These are phyloP conservation scores for Stagonosporopsis tanaceti DNA, from an alignment of 2,329 filamentous ascomycete species.

Conservation along the genomic window DNA sequence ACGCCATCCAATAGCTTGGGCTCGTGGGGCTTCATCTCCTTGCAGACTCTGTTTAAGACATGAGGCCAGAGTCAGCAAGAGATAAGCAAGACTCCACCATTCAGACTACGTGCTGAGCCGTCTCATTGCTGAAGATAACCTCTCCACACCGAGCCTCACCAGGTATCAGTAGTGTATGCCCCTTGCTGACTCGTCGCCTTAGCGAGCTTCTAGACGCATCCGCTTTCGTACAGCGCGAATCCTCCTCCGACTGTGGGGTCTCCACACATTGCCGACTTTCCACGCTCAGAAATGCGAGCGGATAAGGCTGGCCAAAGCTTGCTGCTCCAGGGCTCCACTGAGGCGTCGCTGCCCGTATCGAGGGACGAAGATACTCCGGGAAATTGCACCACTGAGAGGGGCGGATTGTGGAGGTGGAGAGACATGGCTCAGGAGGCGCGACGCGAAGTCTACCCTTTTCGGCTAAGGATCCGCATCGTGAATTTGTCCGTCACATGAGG, in stretches of 20 bases:
- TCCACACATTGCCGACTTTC: conserved; percentile 24
- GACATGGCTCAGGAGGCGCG: conserved; percentile 3
- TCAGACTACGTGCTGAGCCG: conserved; percentile 16
- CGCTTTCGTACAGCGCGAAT: conserved; percentile 22
- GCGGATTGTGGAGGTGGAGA: conserved; percentile 13
- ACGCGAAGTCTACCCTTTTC: conserved; percentile 18
- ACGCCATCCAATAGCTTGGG: conserved; percentile 19
- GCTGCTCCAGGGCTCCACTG: conserved; percentile 13
- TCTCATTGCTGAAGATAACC: conserved; percentile 10
- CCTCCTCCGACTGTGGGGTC: conserved; percentile 30
- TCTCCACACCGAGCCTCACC: conserved; percentile 9
- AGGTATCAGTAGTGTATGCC: conserved; percentile 18
- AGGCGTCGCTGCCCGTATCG: conserved; percentile 16
- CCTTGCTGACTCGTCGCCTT: conserved; percentile 30
- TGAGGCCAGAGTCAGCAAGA: conserved; percentile 19
- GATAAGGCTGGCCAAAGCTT: conserved; percentile 26
- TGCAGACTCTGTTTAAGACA: conserved; percentile 17
- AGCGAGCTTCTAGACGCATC: conserved; percentile 36
- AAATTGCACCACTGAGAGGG: conserved; percentile 23
- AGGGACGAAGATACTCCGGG: conserved; percentile 23
- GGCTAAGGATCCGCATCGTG: conserved; percentile 24
- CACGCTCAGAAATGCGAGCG: conserved; percentile 20
- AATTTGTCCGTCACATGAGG: conserved; percentile 23
- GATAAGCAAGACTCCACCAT: conserved; percentile 32
- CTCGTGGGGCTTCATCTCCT: conserved; percentile 24